Percentiles rank a stretch among this genome's conserved stretches.
Conservation (phyloP, 2,329 filamentous ascomycete genomes). For the Neonectria magnoliae region DNA sequence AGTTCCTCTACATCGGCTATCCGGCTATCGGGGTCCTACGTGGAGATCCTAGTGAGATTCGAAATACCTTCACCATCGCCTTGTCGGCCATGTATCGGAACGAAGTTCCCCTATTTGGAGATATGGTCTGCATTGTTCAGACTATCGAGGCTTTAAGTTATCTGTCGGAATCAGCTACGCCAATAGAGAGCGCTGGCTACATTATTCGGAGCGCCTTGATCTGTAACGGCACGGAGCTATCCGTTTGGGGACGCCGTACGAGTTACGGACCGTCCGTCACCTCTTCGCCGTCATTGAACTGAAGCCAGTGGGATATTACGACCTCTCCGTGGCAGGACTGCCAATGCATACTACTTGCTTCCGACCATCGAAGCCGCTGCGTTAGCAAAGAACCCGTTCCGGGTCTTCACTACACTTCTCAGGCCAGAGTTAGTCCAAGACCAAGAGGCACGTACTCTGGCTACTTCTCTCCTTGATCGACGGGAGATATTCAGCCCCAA, state of each 20-base stretch:
- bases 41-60: conserved; percentile 36
- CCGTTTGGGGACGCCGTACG: conserved; percentile 56
- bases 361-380: conserved; percentile 51
- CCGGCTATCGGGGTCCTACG: neutral
- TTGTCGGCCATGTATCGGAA: conserved; percentile 49
- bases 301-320: conserved; percentile 62
- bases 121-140: conserved; percentile 45
- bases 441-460: conserved; percentile 44
- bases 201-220: conserved; percentile 24
- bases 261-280: conserved; percentile 54
- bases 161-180: neutral
- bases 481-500: conserved; percentile 54
- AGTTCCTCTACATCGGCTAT: no score
- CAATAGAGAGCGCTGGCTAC: neutral
- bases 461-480: conserved; percentile 47
- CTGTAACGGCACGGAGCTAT: conserved; percentile 58
- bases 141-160: conserved; percentile 23
- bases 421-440: conserved; percentile 53
- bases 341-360: conserved; percentile 65
- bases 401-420: conserved; percentile 50
- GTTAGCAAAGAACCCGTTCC: conserved; percentile 50
- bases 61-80: conserved; percentile 43
- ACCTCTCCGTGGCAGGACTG: conserved; percentile 56
- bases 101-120: conserved; percentile 49
- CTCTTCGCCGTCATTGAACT: conserved; percentile 60